These are phyloP conservation scores for Tricholoma matsutake DNA, from an alignment of 768 basidiomycete genomes.

Conservation along the genomic window DNA sequence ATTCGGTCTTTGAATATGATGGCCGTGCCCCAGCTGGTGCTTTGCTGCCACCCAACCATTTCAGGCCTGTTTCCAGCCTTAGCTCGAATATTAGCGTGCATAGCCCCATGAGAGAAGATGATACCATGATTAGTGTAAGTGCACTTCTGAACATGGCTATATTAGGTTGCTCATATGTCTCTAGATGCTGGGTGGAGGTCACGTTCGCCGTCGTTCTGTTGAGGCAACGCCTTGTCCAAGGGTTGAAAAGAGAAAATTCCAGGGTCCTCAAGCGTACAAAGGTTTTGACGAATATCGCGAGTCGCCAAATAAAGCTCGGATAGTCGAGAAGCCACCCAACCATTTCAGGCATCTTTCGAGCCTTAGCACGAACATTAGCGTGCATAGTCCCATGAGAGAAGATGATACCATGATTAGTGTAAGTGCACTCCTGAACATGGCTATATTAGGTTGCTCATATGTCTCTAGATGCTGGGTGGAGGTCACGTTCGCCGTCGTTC, in stretches of 20 bases:
- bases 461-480: conserved; percentile 72
- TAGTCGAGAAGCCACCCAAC: conserved; percentile 61
- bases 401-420: conserved; percentile 85
- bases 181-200: conserved; percentile 80
- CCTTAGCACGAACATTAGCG: conserved; percentile 43
- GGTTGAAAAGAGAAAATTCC: conserved; percentile 59
- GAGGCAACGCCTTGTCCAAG: conserved; percentile 70
- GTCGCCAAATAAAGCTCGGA: conserved; percentile 44
- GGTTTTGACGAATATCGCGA: conserved; percentile 29
- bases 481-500: conserved; percentile 71
- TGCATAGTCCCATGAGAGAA: conserved; percentile 54
- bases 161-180: neutral
- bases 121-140: conserved; percentile 79
- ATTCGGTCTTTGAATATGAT: conserved; percentile 62
- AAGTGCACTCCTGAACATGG: conserved; percentile 21
- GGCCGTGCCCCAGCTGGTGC: conserved; percentile 30
- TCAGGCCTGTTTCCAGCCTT: conserved; percentile 62
- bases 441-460: conserved; percentile 1
- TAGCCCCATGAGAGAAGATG: conserved; percentile 62
- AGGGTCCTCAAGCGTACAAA: conserved; percentile 23
- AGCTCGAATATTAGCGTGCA: conserved; percentile 45
- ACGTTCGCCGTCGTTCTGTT: conserved; percentile 65
- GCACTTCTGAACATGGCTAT: neutral
- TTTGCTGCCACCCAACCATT: conserved; percentile 46
- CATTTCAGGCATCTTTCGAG: conserved; percentile 67